Conservation (phyloP, 306 rosid species). For the Urtica urens region DNA sequence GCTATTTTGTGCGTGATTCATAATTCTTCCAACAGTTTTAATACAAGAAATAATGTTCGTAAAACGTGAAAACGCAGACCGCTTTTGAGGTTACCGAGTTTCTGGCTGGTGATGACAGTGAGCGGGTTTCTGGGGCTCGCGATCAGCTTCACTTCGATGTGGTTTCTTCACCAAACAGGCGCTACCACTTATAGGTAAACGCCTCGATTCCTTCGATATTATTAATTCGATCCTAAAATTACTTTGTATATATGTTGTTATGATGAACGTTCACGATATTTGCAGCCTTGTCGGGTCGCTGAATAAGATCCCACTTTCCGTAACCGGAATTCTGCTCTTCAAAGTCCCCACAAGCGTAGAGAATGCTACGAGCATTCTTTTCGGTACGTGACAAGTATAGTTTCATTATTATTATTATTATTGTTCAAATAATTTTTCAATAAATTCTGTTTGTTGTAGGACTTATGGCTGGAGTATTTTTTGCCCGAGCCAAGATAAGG, state of each 20-base stretch:
- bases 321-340: constrained; percentile 83
- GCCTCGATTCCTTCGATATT: neutral
- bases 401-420: no score
- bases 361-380: constrained; percentile 82
- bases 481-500: constrained; percentile 84
- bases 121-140: constrained; percentile 94
- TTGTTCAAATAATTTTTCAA: neutral
- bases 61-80: constrained; percentile 54
- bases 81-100: constrained; percentile 71
- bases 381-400: constrained; percentile 32
- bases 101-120: constrained; percentile 86
- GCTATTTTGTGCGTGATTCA: no score
- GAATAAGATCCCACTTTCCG: constrained; percentile 93
- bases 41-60: constrained; percentile 10
- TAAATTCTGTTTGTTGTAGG: constrained; percentile 38
- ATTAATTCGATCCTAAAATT: neutral
- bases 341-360: constrained; percentile 90
- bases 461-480: constrained; percentile 87
- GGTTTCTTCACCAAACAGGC: constrained; percentile 99
- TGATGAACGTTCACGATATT: constrained; percentile 1
- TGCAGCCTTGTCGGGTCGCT: constrained; percentile 95
- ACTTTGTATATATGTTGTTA: neutral
- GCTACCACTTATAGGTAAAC: constrained; percentile 95
- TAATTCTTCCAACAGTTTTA: no score
- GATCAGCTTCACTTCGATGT: constrained; percentile 98